Percentiles rank a stretch among this genome's conserved stretches.
Evolutionary conservation across 805 yeast genomes (phyloP).

Genomic region (Candida corydali): DNA sequence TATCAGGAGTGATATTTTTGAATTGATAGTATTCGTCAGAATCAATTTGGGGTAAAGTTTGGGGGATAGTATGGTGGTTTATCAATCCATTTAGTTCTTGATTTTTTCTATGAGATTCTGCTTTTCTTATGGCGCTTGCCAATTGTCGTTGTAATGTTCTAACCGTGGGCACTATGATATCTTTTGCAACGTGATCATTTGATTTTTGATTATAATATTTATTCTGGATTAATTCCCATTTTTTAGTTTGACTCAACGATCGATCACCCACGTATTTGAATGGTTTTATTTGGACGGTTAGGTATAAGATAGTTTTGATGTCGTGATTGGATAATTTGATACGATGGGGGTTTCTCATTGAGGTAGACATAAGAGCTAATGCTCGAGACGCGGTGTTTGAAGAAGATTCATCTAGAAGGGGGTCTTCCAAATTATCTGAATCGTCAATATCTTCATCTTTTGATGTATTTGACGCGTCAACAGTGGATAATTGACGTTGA

Average conservation of each 20-base stretch:
- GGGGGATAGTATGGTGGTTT: constrained; percentile 7
- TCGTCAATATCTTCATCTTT: constrained; percentile 1
- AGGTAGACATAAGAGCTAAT: constrained; percentile 5
- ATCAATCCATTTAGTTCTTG: constrained; percentile 9
- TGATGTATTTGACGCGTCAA: neutral
- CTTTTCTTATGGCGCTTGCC: constrained; percentile 28
- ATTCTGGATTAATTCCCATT: constrained; percentile 32
- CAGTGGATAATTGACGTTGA: neutral
- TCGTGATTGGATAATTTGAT: constrained; percentile 25
- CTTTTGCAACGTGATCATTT: constrained; percentile 1
- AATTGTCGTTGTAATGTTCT: constrained; percentile 34
- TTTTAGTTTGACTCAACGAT: constrained; percentile 26
- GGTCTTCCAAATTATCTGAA: constrained; percentile 3
- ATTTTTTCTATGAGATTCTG: constrained; percentile 11
- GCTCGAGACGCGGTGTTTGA: constrained; percentile 8
- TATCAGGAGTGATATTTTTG: constrained; percentile 13
- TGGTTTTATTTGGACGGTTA: constrained; percentile 28
- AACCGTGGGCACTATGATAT: constrained; percentile 27
- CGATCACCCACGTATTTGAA: constrained; percentile 36
- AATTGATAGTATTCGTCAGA: constrained; percentile 9
- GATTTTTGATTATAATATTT: constrained; percentile 18
- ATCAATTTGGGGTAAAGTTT: constrained; percentile 10
- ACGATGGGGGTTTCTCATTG: constrained; percentile 13
- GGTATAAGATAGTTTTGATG: constrained; percentile 25
- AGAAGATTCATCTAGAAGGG: neutral